Conservation (phyloP, 371 early-diverging fungal genomes). For the Dichotomocladium elegans region DNA sequence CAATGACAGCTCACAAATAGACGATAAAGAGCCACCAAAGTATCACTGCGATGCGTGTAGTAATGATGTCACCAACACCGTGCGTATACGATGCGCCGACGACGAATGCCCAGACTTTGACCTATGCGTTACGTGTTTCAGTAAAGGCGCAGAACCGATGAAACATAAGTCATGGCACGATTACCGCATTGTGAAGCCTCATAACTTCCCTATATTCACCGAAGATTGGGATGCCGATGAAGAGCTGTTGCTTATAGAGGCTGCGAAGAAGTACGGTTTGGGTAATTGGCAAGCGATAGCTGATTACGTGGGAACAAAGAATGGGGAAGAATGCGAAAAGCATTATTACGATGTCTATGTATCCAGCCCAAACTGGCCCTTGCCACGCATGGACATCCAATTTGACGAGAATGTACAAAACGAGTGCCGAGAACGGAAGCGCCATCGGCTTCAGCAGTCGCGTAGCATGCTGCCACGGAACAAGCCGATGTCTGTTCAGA, state of each 20-base stretch:
- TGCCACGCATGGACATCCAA: constrained; percentile 60
- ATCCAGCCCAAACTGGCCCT: constrained; percentile 70
- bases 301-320: constrained; percentile 90
- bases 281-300: constrained; percentile 98
- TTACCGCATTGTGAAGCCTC: constrained; percentile 84
- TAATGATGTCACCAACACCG: constrained; percentile 83
- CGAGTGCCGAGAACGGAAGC: constrained; percentile 39
- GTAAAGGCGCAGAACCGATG: constrained; percentile 78
- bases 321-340: constrained; percentile 80
- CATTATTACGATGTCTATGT: constrained; percentile 91
- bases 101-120: constrained; percentile 89
- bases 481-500: constrained; percentile 20
- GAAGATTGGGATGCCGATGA: constrained; percentile 96
- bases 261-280: constrained; percentile 88
- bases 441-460: constrained; percentile 37
- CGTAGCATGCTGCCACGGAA: constrained; percentile 30
- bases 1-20: constrained; percentile 17
- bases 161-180: constrained; percentile 83
- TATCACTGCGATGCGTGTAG: constrained; percentile 93
- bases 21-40: constrained; percentile 54
- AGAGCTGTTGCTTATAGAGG: constrained; percentile 93
- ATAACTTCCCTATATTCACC: constrained; percentile 85
- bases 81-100: constrained; percentile 85
- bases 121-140: constrained; percentile 94
- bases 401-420: constrained; percentile 38